A percentile compares a stretch with the other conserved stretches of the same genome.
Conservation (phyloP, 2,329 filamentous ascomycete species). For the Neopestalotiopsis sp. region DNA sequence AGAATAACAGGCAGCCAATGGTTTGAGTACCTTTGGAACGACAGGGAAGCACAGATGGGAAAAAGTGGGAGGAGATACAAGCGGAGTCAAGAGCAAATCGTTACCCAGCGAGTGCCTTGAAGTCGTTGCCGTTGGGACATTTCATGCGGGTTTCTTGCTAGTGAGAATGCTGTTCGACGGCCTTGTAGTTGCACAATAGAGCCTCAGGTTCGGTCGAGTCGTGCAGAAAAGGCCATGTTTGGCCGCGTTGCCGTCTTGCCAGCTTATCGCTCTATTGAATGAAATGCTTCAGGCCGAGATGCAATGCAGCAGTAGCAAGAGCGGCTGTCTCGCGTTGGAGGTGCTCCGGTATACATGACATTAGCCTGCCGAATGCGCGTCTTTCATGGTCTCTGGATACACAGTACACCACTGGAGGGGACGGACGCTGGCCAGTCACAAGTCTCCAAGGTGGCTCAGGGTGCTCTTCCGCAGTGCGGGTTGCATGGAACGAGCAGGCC, state of each 20-base stretch:
- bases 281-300: slow-evolving; percentile 25
- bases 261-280: slow-evolving; percentile 11
- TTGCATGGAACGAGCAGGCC: slow-evolving; percentile 56
- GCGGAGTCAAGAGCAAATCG: neutral
- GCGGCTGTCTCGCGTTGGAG: slow-evolving; percentile 25
- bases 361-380: slow-evolving; percentile 44
- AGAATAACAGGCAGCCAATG: neutral
- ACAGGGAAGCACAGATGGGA: neutral
- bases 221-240: neutral
- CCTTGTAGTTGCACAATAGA: slow-evolving; percentile 1
- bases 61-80: neutral
- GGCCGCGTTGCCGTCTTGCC: neutral
- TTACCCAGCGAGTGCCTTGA: neutral
- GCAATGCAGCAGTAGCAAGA: slow-evolving; percentile 21
- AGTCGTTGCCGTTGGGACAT: neutral
- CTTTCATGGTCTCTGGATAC: slow-evolving; percentile 32
- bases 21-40: neutral
- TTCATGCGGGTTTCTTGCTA: neutral
- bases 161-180: neutral
- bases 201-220: neutral
- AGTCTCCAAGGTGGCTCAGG: slow-evolving; percentile 23
- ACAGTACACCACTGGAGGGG: slow-evolving; percentile 31
- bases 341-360: slow-evolving; percentile 31
- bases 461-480: slow-evolving; percentile 35
- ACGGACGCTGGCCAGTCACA: slow-evolving; percentile 32